These are phyloP conservation scores for Geosmithia flava DNA, from an alignment of 2,329 filamentous ascomycete species.

Conservation along the genomic window DNA sequence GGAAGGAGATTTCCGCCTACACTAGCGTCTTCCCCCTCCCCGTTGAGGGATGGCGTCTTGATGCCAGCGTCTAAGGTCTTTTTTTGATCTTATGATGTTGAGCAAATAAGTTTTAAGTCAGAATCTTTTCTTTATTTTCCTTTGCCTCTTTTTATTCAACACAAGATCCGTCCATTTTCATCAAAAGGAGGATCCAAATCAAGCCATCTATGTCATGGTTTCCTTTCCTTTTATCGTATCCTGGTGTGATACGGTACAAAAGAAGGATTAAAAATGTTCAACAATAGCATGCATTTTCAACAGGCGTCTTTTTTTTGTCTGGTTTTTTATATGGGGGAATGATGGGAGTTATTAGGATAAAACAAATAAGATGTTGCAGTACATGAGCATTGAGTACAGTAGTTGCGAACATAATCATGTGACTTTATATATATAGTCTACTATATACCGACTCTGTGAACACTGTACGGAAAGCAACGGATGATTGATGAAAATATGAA, in stretches of 20 bases:
- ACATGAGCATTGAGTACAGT: too few species aligned
- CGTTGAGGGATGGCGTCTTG: constrained; percentile 57
- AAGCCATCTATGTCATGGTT: too few species aligned
- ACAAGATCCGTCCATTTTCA: constrained; percentile 2
- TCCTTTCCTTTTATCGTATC: background rate
- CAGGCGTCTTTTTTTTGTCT: constrained; percentile 1
- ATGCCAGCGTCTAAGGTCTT: constrained; percentile 40
- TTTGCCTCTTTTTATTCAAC: background rate
- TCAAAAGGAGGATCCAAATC: constrained; percentile 1
- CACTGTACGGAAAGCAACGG: too few species aligned
- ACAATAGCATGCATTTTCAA: constrained; percentile 4
- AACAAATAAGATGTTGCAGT: background rate
- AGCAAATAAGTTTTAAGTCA: too few species aligned
- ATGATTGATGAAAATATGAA: too few species aligned
- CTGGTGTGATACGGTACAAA: background rate
- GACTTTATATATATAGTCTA: too few species aligned
- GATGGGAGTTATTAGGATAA: background rate
- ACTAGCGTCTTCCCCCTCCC: constrained; percentile 86
- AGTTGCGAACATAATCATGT: too few species aligned
- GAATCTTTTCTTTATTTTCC: background rate
- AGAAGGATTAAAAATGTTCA: constrained; percentile 1
- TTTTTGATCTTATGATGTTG: background rate
- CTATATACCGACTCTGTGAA: too few species aligned
- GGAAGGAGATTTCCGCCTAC: constrained; percentile 84
- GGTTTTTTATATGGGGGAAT: background rate